Base-by-base conservation (phyloP, 257 asterid genomes). In the Rehmannia glutinosa region DNA sequence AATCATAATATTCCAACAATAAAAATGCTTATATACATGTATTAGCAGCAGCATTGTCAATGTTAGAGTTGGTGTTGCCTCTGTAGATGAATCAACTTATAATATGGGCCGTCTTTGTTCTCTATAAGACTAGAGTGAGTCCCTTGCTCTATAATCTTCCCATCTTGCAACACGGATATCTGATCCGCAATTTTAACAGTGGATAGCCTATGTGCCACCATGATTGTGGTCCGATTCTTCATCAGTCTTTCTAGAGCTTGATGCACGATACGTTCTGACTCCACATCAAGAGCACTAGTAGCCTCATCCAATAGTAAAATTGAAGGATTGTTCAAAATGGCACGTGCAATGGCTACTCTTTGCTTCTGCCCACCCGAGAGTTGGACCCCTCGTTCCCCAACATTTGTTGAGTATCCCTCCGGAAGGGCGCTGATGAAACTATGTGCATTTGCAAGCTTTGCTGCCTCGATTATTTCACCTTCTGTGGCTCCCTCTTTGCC, bases 401-500 rank as follows among this genome's bases (percentile, higher is more conserved):
- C 96, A 66, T 71, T 77, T n/a, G 96, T 88, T 2, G 80, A 74
- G 77, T 88, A 92, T 97, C 97, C n/a, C 72, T 92, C 91, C 0
- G 98, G 98, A 9, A 92, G 93, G 42, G 79, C 76, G 59, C 86
- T 84, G 38, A 92, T 86, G 84, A 86, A 92, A 21, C 64, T 77
- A 15, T 92, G 97, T 0, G 98, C 97, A 27, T 92, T 89, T 0
- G 97, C 98, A 1, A 84, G 89, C 78, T 84, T 89, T 39, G 98
- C 92, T 3, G 98, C 89, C 62, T 92, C 93, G 13, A 92, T 81
- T 16, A 92, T 83, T 77, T 92, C 98, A 16, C 65, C 67, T 52
- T 92, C 98, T 0, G 98, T 69, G 8, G 97, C 89, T 68, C 96
- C n/a, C 97, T 86, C 98, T 79, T 89, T 89, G 5, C 98, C 98